Conservation (phyloP, 1,284 basidiomycete species). For the Ceratobasidium sp. region DNA sequence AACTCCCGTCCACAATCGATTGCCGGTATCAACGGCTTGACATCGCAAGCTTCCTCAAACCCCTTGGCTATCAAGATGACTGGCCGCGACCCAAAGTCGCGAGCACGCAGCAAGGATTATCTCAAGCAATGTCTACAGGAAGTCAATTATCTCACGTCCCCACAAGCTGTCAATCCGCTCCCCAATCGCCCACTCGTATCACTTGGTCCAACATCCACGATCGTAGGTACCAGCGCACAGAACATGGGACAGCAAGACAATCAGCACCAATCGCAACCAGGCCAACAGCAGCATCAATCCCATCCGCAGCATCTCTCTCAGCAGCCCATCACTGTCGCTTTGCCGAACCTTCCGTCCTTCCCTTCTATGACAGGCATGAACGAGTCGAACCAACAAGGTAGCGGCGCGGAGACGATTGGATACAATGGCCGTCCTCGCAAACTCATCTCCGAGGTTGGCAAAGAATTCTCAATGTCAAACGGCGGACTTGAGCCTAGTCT, state of each 20-base stretch:
- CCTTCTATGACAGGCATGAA: conserved; percentile 12
- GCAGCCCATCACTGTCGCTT: conserved; percentile 34
- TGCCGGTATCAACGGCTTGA: conserved; percentile 46
- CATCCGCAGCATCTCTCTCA: conserved; percentile 9
- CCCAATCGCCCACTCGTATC: conserved; percentile 72
- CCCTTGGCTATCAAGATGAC: conserved; percentile 44
- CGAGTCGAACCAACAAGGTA: conserved; percentile 4
- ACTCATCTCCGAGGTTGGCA: conserved; percentile 71
- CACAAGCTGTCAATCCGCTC: conserved; percentile 95
- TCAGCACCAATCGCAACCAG: conserved; percentile 53
- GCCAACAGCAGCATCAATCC: conserved; percentile 23
- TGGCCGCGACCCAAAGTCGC: conserved; percentile 89
- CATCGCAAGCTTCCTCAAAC: conserved; percentile 47
- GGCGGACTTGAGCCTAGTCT: conserved; percentile 36
- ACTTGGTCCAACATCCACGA: conserved; percentile 41
- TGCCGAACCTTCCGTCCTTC: conserved; percentile 38
- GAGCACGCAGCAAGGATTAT: conserved; percentile 94
- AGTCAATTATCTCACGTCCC: conserved; percentile 95
- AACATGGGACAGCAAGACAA: conserved; percentile 17
- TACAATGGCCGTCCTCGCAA: conserved; percentile 81
- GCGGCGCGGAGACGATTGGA: conserved; percentile 49
- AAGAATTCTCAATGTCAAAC: conserved; percentile 65
- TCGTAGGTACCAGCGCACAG: conserved; percentile 15
- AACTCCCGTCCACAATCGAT: conserved; percentile 47
- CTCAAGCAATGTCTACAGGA: conserved; percentile 99